phyloP scores from a whole-genome alignment of 2,329 filamentous ascomycete species.

The Acarospora socialis region DNA sequence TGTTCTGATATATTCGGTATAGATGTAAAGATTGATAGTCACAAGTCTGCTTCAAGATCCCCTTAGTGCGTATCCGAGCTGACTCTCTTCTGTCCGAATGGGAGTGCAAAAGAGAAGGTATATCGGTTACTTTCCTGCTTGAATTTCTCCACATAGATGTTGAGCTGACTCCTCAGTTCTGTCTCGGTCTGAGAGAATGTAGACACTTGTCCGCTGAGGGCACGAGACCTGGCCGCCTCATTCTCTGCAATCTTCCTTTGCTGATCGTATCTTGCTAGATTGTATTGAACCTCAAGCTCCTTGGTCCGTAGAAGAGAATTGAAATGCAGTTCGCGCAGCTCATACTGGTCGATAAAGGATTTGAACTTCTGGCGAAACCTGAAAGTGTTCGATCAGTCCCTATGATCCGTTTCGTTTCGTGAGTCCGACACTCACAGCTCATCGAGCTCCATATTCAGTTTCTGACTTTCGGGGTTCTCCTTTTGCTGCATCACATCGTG shows the following conservation, averaged over 20 bases:
- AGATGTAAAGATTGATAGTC: conserved; percentile 16
- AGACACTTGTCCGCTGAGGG: conserved; percentile 80
- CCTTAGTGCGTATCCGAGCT: too few relatives aligned
- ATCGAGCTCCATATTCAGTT: conserved; percentile 75
- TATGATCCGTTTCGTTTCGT: too few relatives aligned
- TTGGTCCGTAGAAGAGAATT: conserved; percentile 84
- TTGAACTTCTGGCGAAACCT: conserved; percentile 62
- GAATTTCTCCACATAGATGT: conserved; percentile 98
- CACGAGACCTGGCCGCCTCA: conserved; percentile 65
- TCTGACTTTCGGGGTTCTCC: conserved; percentile 65
- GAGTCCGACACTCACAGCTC: conserved; percentile 52
- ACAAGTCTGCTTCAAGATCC: too few relatives aligned
- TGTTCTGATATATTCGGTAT: too few relatives aligned
- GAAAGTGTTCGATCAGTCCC: conserved; percentile 14
- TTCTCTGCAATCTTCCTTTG: conserved; percentile 78
- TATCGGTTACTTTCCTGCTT: conserved; percentile 90
- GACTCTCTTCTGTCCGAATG: too few relatives aligned
- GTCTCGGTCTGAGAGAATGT: conserved; percentile 94
- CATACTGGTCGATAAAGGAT: conserved; percentile 91
- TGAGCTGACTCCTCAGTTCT: conserved; percentile 84
- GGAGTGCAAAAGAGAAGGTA: too few relatives aligned
- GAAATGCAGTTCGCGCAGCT: conserved; percentile 87
- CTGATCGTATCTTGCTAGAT: conserved; percentile 75
- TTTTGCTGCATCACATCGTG: conserved; percentile 81
- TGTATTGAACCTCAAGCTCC: conserved; percentile 86